These are phyloP conservation scores for Aristolochia fimbriata DNA, from an alignment of 164 flowering plant genomes.

Conservation along the genomic window DNA sequence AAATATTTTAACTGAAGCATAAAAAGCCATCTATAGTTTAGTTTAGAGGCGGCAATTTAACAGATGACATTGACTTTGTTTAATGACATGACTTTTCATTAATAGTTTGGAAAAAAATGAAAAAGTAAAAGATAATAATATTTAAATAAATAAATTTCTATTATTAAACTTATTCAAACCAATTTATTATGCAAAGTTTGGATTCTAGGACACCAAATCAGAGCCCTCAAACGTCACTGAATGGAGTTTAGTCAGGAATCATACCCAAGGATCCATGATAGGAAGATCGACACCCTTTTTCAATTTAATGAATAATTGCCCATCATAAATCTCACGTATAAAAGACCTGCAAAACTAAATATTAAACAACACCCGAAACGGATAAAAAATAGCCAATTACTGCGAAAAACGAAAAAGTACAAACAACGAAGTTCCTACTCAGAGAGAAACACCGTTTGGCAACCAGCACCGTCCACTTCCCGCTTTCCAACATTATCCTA, in stretches of 20 bases:
- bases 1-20: too few relatives aligned
- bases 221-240: background rate
- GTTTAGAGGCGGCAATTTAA: too few relatives aligned
- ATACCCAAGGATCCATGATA: constrained; percentile 97
- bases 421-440: constrained; percentile 40
- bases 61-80: too few relatives aligned
- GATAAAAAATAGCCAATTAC: background rate
- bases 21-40: too few relatives aligned
- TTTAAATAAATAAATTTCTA: too few relatives aligned
- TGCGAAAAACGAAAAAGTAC: background rate
- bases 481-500: constrained; percentile 63
- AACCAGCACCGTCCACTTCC: constrained; percentile 74
- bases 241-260: constrained; percentile 5
- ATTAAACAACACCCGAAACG: constrained; percentile 1
- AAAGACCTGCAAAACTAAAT: constrained; percentile 47
- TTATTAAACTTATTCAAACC: too few relatives aligned
- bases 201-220: background rate
- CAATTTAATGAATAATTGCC: constrained; percentile 68
- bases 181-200: background rate
- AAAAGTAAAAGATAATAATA: too few relatives aligned
- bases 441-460: constrained; percentile 76
- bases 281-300: constrained; percentile 75
- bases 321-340: constrained; percentile 82
- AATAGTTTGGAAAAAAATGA: too few relatives aligned
- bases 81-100: too few relatives aligned